Conservation (phyloP, 129 eudicot genomes). For the Deinandra increscens region DNA sequence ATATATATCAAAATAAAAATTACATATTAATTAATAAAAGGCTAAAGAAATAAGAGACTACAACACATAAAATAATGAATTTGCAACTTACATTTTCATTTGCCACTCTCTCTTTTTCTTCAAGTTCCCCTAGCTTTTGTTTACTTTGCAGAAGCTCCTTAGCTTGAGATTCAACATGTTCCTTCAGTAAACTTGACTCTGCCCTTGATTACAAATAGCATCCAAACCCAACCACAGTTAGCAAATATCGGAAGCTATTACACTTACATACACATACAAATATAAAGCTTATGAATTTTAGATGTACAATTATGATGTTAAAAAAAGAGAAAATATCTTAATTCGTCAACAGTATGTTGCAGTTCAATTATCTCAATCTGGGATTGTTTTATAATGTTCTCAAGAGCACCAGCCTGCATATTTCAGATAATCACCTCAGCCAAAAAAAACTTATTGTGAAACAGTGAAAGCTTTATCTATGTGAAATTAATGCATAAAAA, state of each 20-base stretch:
- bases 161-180: constrained; percentile 67
- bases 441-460: not conserved
- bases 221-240: constrained; percentile 25
- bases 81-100: constrained; percentile 64
- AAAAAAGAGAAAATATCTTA: constrained; percentile 56
- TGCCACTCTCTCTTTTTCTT: constrained; percentile 87
- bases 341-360: constrained; percentile 80
- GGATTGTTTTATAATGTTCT: constrained; percentile 84
- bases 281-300: not conserved
- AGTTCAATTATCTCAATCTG: constrained; percentile 87
- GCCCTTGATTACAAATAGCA: constrained; percentile 54
- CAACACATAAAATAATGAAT: constrained; percentile 1
- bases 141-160: constrained; percentile 70
- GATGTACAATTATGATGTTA: no score
- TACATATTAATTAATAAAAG: no score
- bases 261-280: constrained; percentile 12
- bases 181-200: constrained; percentile 71
- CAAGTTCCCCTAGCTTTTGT: constrained; percentile 75
- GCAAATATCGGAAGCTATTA: constrained; percentile 20
- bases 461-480: not conserved
- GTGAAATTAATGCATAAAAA: constrained; percentile 13
- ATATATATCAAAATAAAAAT: not conserved
- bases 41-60: constrained; percentile 13
- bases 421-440: constrained; percentile 26
- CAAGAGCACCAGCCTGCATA: constrained; percentile 92